These are phyloP conservation scores for Batkoa obscura DNA, from an alignment of 371 early-diverging fungal species.

Conservation along the genomic window DNA sequence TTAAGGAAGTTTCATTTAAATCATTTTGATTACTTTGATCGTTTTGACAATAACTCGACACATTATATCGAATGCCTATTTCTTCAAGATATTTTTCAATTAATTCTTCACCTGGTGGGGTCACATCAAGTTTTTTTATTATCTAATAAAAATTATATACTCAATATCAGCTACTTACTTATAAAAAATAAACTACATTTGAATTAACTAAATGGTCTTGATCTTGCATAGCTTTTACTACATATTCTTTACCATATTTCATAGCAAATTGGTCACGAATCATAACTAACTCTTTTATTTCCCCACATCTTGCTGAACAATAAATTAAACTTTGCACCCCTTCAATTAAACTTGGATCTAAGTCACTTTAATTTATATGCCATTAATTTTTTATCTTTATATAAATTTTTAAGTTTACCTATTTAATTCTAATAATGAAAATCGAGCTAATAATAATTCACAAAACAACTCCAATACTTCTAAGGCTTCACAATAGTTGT, in stretches of 20 bases:
- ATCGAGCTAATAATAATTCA: slow-evolving; percentile 70
- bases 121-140: not conserved
- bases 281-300: slow-evolving; percentile 63
- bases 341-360: slow-evolving; percentile 63
- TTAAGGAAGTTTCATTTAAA: too few relatives aligned
- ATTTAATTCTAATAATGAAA: slow-evolving; percentile 65
- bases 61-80: not conserved
- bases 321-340: slow-evolving; percentile 79
- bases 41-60: not conserved
- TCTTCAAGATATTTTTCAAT: not conserved
- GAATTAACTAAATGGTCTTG: slow-evolving; percentile 50
- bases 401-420: slow-evolving; percentile 22
- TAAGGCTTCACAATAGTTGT: slow-evolving; percentile 69
- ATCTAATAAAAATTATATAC: not conserved
- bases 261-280: slow-evolving; percentile 52
- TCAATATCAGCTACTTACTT: not conserved
- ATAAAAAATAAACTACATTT: slow-evolving; percentile 5
- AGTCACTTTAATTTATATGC: too few relatives aligned
- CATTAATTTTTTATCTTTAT: not conserved
- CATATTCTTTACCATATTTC: slow-evolving; percentile 73
- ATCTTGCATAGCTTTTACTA: slow-evolving; percentile 51
- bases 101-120: not conserved
- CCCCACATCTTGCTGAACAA: slow-evolving; percentile 56
- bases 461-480: slow-evolving; percentile 85
- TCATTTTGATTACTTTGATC: too few relatives aligned